Conservation (phyloP, 1,284 basidiomycete genomes). For the Athelia psychrophila region DNA sequence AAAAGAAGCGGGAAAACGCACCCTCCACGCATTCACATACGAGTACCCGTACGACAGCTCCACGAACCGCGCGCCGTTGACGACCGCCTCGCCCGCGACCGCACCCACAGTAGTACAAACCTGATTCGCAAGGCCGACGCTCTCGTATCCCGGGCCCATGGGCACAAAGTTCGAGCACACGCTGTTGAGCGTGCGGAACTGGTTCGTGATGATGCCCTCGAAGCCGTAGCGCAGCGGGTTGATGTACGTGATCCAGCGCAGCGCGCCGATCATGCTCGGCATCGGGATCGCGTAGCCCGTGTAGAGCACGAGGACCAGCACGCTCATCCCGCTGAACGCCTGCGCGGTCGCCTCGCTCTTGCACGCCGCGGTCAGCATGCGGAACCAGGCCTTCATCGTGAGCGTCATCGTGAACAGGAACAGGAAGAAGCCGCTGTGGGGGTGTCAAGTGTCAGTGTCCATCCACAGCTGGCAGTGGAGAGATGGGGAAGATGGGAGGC, state of each 20-base stretch:
- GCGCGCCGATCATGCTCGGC: conserved; percentile 58
- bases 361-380: conserved; percentile 53
- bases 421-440: conserved; percentile 45
- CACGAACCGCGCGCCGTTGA: conserved; percentile 55
- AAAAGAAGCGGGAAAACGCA: conserved; percentile 27
- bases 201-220: conserved; percentile 52
- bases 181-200: conserved; percentile 46
- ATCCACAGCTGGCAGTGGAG: conserved; percentile 25
- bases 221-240: conserved; percentile 55
- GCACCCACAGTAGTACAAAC: conserved; percentile 64
- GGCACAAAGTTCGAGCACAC: conserved; percentile 42
- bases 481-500: conserved; percentile 14
- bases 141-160: conserved; percentile 50
- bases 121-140: conserved; percentile 48
- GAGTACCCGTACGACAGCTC: conserved; percentile 59
- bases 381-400: conserved; percentile 64
- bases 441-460: too few species aligned
- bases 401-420: conserved; percentile 49
- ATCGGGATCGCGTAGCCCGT: conserved; percentile 46
- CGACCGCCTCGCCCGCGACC: conserved; percentile 39
- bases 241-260: conserved; percentile 64
- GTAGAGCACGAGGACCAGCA: conserved; percentile 44
- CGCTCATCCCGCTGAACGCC: conserved; percentile 54
- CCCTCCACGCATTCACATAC: conserved; percentile 65
- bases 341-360: conserved; percentile 53